Evolutionary conservation across 1,284 basidiomycete species (phyloP).

Genomic region (Trichosporon coremiiforme): DNA sequence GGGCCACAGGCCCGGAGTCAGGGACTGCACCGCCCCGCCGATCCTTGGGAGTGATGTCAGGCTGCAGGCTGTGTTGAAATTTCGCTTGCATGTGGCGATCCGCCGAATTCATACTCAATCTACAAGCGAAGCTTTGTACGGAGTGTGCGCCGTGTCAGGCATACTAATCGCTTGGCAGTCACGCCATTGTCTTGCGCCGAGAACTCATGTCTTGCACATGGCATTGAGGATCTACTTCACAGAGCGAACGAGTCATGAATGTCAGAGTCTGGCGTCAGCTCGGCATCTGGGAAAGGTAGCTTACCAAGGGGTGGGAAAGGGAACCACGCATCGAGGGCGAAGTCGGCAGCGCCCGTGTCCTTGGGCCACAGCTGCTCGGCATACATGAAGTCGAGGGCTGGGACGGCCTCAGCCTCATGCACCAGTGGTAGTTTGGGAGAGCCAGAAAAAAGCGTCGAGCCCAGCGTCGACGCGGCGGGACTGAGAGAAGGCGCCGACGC

Average conservation of each 20-base stretch:
- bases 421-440: neutral
- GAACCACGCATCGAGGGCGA: slow-evolving; percentile 45
- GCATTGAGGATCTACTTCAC: neutral
- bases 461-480: neutral
- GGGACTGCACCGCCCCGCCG: neutral
- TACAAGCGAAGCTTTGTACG: neutral
- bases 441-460: neutral
- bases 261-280: slow-evolving; percentile 14
- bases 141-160: too few species aligned
- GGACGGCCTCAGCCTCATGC: neutral
- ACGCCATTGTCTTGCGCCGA: too few species aligned
- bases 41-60: neutral
- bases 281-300: neutral
- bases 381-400: slow-evolving; percentile 43
- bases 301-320: slow-evolving; percentile 45
- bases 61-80: neutral
- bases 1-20: neutral
- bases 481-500: neutral
- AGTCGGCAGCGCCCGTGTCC: neutral
- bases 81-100: neutral
- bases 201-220: too few species aligned
- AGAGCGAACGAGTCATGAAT: neutral
- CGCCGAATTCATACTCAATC: neutral
- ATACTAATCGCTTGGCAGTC: too few species aligned
- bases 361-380: slow-evolving; percentile 45